A percentile compares a stretch with the other conserved stretches of the same genome.
phyloP scores from a whole-genome alignment of 2,329 filamentous ascomycete species.

The Epichloe festucae region DNA sequence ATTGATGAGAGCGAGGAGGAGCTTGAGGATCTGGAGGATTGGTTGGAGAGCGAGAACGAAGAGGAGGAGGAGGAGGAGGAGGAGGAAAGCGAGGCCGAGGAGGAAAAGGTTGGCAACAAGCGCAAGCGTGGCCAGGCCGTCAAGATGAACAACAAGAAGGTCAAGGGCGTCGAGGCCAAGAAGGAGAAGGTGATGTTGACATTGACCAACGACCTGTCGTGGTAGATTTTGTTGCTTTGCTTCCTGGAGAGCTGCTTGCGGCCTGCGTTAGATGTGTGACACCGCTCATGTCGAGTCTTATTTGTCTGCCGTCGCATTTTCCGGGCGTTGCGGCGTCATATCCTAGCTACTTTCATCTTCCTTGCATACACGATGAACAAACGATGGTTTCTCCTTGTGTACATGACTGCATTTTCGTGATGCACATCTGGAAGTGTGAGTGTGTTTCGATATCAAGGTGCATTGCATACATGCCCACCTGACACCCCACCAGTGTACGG shows the following conservation, averaged over 20 bases:
- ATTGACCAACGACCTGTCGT: slow-evolving; percentile 29
- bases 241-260: no score
- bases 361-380: no score
- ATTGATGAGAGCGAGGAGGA: slow-evolving; percentile 75
- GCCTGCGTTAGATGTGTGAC: no score
- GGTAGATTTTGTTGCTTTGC: slow-evolving; percentile 15
- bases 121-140: slow-evolving; percentile 36
- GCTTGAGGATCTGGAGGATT: slow-evolving; percentile 74
- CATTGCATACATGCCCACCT: no score
- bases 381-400: no score
- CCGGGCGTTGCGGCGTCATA: not conserved
- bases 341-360: no score
- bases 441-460: no score
- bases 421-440: no score
- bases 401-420: no score
- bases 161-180: slow-evolving; percentile 55
- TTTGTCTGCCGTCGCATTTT: not conserved
- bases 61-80: slow-evolving; percentile 48
- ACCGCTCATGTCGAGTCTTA: no score
- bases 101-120: slow-evolving; percentile 42
- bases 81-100: slow-evolving; percentile 44
- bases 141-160: slow-evolving; percentile 32
- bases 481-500: no score
- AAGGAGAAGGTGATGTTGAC: slow-evolving; percentile 38
- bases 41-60: slow-evolving; percentile 63